Percentiles rank a stretch among this genome's conserved stretches.
Evolutionary conservation across 169 alveolate genomes (phyloP).

Genomic region (Plasmodium berghei): DNA sequence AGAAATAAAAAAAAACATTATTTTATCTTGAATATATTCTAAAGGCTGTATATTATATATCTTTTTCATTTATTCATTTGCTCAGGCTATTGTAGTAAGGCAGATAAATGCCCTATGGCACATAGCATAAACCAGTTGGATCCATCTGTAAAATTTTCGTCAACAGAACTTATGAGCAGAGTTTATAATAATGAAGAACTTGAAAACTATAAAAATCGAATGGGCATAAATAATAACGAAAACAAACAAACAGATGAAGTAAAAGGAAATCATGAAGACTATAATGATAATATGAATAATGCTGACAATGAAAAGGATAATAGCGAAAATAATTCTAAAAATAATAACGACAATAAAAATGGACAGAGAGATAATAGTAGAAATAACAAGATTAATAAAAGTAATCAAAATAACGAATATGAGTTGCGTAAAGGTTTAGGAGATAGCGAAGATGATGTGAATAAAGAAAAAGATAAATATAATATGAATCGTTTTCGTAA

Average conservation of each 20-base stretch:
- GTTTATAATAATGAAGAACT: slow-evolving; percentile 18
- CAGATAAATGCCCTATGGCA: slow-evolving; percentile 67
- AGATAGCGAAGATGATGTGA: background rate
- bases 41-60: no score
- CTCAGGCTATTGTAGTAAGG: slow-evolving; percentile 37
- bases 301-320: background rate
- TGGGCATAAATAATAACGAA: background rate
- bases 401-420: background rate
- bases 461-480: slow-evolving; percentile 13
- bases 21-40: background rate
- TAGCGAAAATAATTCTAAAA: background rate
- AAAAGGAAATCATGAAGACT: background rate
- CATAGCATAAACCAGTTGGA: slow-evolving; percentile 54
- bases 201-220: background rate
- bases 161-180: slow-evolving; percentile 46
- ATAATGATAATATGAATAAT: background rate
- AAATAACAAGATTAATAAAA: background rate
- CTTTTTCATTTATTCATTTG: background rate
- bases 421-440: background rate
- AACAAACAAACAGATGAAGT: background rate
- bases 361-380: background rate
- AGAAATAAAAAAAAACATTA: background rate
- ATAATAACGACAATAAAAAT: background rate
- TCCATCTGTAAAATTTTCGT: slow-evolving; percentile 56
- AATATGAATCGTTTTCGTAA: slow-evolving; percentile 5